Percentiles rank a stretch among this genome's conserved stretches.
These are phyloP conservation scores for Ichthyophthirius multifiliis DNA, from an alignment of 169 alveolate genomes.

Conservation along the genomic window DNA sequence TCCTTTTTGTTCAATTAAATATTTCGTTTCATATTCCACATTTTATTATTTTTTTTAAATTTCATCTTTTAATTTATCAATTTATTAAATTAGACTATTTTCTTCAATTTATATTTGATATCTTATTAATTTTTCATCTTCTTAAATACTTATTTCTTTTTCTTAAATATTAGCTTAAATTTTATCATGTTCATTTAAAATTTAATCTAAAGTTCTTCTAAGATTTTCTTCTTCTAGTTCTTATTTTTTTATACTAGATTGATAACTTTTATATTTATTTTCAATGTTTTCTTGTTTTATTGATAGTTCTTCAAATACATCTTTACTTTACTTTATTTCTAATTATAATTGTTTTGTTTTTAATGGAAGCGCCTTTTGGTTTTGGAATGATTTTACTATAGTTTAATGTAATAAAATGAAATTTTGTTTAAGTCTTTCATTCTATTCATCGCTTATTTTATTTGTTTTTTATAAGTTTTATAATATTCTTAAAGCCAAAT, in stretches of 20 bases:
- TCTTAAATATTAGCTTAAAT: background rate
- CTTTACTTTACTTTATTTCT: slow-evolving; percentile 13
- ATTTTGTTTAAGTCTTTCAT: slow-evolving; percentile 24
- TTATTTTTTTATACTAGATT: background rate
- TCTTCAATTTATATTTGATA: slow-evolving; percentile 4
- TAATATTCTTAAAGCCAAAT: background rate
- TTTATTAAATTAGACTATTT: background rate
- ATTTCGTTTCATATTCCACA: background rate
- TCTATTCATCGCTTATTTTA: slow-evolving; percentile 25
- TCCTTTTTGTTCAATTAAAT: background rate
- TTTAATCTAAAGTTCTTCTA: background rate
- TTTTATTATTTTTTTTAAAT: background rate
- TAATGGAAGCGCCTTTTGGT: slow-evolving; percentile 17
- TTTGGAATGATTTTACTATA: slow-evolving; percentile 24
- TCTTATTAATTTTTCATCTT: background rate
- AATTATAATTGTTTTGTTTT: slow-evolving; percentile 16
- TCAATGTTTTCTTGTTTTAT: slow-evolving; percentile 4
- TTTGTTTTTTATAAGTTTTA: background rate
- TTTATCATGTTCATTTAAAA: slow-evolving; percentile 2
- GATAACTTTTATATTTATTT: background rate
- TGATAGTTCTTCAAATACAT: slow-evolving; percentile 9
- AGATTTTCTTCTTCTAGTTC: background rate
- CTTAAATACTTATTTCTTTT: background rate
- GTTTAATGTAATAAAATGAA: slow-evolving; percentile 29
- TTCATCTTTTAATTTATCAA: background rate